Conservation (phyloP, 495 filamentous ascomycete species). For the Lophiostoma macrostomum region DNA sequence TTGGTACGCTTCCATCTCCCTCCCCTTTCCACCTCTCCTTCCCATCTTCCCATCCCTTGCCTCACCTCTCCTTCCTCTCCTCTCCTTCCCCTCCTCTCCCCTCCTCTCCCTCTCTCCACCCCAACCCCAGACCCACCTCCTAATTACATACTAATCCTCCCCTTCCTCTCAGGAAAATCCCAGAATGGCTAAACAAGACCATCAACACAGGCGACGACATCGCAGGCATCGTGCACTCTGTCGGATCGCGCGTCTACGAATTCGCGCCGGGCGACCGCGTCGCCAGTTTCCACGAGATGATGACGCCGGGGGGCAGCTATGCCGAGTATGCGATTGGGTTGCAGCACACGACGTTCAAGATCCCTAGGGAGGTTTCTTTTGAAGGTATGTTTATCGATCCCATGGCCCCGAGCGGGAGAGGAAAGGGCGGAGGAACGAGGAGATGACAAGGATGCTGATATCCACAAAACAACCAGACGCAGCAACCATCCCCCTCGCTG, state of each 20-base stretch:
- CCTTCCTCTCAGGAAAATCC: slow-evolving; percentile 41
- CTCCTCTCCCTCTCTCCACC: neutral
- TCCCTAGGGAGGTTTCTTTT: slow-evolving; percentile 61
- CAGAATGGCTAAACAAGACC: slow-evolving; percentile 32
- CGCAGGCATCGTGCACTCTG: slow-evolving; percentile 61
- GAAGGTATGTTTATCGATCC: slow-evolving; percentile 63
- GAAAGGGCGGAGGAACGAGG: no score
- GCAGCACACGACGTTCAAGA: slow-evolving; percentile 65
- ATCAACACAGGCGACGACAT: slow-evolving; percentile 70
- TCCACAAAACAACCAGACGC: slow-evolving; percentile 48
- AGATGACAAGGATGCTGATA: neutral
- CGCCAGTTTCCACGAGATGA: slow-evolving; percentile 65
- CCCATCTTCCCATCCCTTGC: neutral
- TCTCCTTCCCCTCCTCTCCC: slow-evolving; percentile 1
- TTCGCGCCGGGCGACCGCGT: slow-evolving; percentile 69
- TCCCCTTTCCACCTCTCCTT: neutral
- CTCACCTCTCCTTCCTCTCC: neutral
- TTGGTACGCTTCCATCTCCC: slow-evolving; percentile 53
- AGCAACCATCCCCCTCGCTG: slow-evolving; percentile 68
- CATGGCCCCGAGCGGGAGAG: no score
- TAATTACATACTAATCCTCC: no score
- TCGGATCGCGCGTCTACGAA: slow-evolving; percentile 59
- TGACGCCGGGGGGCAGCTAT: slow-evolving; percentile 55
- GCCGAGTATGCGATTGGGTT: slow-evolving; percentile 69
- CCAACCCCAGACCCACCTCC: neutral